Evolutionary conservation across 106 monocot genomes (phyloP), one percentile per base, ranked within the genome.

Genomic region (Agapanthus africanus): DNA sequence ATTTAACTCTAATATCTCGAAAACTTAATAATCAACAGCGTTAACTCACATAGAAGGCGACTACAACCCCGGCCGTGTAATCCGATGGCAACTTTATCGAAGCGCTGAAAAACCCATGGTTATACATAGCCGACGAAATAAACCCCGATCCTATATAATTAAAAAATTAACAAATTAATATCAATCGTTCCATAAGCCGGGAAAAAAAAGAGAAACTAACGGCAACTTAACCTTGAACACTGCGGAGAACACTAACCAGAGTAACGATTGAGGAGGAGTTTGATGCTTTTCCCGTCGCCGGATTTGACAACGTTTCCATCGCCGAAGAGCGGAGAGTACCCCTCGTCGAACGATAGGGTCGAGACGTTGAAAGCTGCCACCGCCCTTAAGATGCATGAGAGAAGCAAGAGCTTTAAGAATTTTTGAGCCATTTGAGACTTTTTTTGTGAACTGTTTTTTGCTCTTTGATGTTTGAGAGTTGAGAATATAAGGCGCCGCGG

Each of bases 51-150:
- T 85, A 85, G 70, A 85, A 85, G 32, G 85, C 85, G 39, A 85
- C 85, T 23, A 85, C 85, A n/a, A 85, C 81, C 41, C 85, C 85
- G 38, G 85, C 85, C 2, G 85, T 78, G 78, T 85, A 80, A 39
- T 76, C 81, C 11, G 80, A 73, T 9, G 85, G 85, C 38, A 85
- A 75, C 78, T 76, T 81, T 40, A 85, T 81, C 16, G 72, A 62
- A 26, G 85, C 75, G 41, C 85, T 85, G 68, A 85, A 85, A 63
- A 85, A 73, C 5, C 85, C 85, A 8, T 81, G 81, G 15, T 70
- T 44, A 63, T 85, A 85, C 52, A 66, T 25, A 18, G 78, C 75
- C 42, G 78, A 72, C 38, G 85, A 82, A 39, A 85, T 73, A 56
- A 85, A 81, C 2, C 85, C 85, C 21, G 85, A 85, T 14, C 85